Conservation (phyloP, 2,329 filamentous ascomycete genomes). For the Colletotrichum eleusines region DNA sequence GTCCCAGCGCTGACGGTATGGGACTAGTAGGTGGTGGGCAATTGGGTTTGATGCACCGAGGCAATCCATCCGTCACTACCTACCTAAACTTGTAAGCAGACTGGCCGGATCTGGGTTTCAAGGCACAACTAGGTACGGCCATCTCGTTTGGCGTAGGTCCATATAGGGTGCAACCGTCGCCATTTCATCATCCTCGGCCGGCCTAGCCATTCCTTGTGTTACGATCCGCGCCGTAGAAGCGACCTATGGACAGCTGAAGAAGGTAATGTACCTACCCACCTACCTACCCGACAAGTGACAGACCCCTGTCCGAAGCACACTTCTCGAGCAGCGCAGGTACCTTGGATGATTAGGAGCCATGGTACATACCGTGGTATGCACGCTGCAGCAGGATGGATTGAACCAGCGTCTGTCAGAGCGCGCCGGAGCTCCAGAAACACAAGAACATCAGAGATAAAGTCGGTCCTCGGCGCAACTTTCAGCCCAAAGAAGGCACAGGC, state of each 20-base stretch:
- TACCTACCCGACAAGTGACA: neutral
- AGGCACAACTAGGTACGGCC: no score
- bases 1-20: constrained; percentile 38
- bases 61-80: constrained; percentile 17
- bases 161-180: constrained; percentile 27
- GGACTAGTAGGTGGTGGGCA: constrained; percentile 15
- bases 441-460: constrained; percentile 26
- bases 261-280: constrained; percentile 8
- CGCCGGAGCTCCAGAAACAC: constrained; percentile 31
- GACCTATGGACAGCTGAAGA: neutral
- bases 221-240: neutral
- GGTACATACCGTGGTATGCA: constrained; percentile 23
- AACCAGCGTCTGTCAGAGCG: constrained; percentile 34
- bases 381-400: constrained; percentile 28
- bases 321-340: constrained; percentile 27
- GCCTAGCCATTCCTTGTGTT: neutral
- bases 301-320: constrained; percentile 13
- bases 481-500: no score
- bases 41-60: constrained; percentile 22
- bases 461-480: no score
- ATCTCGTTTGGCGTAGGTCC: neutral
- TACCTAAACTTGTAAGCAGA: constrained; percentile 20
- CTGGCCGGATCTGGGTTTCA: constrained; percentile 14
- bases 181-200: constrained; percentile 6
- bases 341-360: constrained; percentile 29